A percentile compares a stretch with the other conserved stretches of the same genome.
phyloP scores from a whole-genome alignment of 495 filamentous ascomycete genomes.

The Penicillium desertorum region DNA sequence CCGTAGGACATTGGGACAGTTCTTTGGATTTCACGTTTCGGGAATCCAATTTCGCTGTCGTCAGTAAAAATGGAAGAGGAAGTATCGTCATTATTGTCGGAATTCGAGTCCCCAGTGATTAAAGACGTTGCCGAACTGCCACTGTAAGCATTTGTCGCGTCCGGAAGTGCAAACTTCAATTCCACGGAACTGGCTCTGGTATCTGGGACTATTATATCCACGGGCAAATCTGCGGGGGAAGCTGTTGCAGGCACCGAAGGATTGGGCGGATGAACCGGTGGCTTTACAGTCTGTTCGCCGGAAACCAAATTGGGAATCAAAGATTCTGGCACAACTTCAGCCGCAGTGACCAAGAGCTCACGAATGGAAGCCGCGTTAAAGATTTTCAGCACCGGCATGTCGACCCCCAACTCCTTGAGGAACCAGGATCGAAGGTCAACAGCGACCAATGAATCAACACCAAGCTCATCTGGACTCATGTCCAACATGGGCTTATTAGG shows the following conservation, averaged over 20 bases:
- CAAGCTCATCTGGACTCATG: constrained; percentile 22
- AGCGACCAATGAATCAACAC: constrained; percentile 56
- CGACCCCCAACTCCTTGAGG: constrained; percentile 41
- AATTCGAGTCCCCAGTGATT: constrained; percentile 17
- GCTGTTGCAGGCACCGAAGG: background rate
- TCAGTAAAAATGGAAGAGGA: constrained; percentile 16
- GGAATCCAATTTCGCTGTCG: background rate
- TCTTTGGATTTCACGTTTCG: constrained; percentile 8
- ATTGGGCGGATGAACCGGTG: background rate
- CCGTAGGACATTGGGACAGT: constrained; percentile 33
- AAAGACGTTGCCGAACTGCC: constrained; percentile 18
- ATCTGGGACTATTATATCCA: background rate
- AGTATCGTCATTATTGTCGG: constrained; percentile 15
- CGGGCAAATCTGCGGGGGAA: background rate
- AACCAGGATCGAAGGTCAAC: constrained; percentile 60
- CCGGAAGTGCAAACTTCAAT: constrained; percentile 12
- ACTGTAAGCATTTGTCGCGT: constrained; percentile 7
- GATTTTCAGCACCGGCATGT: constrained; percentile 50
- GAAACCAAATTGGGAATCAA: constrained; percentile 16
- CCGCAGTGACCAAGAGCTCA: constrained; percentile 18
- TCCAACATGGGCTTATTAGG: constrained; percentile 9
- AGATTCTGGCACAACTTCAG: constrained; percentile 8
- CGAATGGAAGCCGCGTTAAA: constrained; percentile 30
- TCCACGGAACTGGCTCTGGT: background rate
- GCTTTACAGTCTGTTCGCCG: background rate